Evolutionary conservation across 73 alveolate species (phyloP).

Genomic region (Paramecium octaurelia): DNA sequence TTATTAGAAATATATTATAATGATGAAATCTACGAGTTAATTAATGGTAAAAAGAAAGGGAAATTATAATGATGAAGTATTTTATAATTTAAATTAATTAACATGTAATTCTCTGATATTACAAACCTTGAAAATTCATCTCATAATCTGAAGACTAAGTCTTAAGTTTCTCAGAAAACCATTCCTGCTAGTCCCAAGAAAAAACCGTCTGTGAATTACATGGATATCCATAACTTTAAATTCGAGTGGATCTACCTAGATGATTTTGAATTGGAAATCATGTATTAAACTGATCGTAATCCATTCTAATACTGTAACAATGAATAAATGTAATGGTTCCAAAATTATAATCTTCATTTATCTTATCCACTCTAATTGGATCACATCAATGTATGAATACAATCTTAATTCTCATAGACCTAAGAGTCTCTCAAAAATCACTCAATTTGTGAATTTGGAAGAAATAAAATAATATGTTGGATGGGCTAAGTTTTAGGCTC

Average conservation of each 20-base stretch:
- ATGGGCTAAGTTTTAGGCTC: not conserved
- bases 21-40: constrained; percentile 8
- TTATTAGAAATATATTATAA: not conserved
- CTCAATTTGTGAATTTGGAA: not conserved
- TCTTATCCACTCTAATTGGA: not conserved
- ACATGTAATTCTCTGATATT: not conserved
- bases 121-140: not conserved
- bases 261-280: not conserved
- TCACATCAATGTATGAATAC: not conserved
- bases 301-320: not conserved
- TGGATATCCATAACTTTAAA: not conserved
- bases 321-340: not conserved
- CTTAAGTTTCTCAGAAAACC: not conserved
- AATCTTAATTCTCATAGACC: not conserved
- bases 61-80: not conserved
- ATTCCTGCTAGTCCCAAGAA: not conserved
- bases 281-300: not conserved
- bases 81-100: not conserved
- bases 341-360: not conserved
- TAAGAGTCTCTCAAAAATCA: not conserved
- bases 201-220: not conserved
- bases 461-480: not conserved
- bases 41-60: not conserved
- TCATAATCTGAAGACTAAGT: not conserved
- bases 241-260: not conserved